Conservation (phyloP, 306 rosid genomes). For the Citrullus mucosospermus region DNA sequence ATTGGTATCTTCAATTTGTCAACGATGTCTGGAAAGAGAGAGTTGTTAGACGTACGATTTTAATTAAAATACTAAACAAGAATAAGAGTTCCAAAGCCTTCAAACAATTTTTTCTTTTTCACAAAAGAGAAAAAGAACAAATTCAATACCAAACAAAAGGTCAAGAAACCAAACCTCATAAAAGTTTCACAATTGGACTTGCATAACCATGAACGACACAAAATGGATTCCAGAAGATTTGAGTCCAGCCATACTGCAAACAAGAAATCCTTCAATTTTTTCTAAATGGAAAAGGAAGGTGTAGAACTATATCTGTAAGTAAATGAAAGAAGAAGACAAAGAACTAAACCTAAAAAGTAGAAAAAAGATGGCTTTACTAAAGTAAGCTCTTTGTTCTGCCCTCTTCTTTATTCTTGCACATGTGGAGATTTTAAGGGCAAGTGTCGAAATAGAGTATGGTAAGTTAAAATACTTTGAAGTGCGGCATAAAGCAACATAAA, state of each 20-base stretch:
- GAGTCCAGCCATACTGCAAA: background rate
- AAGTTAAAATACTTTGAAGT: background rate
- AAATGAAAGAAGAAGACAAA: background rate
- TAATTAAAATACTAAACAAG: background rate
- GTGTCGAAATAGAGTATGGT: background rate
- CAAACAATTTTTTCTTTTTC: background rate
- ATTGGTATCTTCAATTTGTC: conserved; percentile 29
- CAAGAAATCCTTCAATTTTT: background rate
- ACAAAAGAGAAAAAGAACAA: background rate
- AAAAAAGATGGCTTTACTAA: background rate
- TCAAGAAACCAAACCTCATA: no score
- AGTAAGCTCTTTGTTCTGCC: background rate
- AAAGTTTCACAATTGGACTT: background rate
- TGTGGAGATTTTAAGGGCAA: background rate
- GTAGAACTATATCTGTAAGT: background rate
- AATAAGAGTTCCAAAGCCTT: background rate
- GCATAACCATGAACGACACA: background rate
- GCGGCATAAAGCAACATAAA: background rate
- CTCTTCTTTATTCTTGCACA: background rate
- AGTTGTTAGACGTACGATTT: background rate
- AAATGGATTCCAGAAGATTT: background rate
- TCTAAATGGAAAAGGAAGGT: background rate
- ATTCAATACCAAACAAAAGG: background rate
- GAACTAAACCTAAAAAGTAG: background rate
- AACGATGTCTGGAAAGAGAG: background rate